phyloP scores from a whole-genome alignment of 2,329 filamentous ascomycete species.

The Penicillium sp. region DNA sequence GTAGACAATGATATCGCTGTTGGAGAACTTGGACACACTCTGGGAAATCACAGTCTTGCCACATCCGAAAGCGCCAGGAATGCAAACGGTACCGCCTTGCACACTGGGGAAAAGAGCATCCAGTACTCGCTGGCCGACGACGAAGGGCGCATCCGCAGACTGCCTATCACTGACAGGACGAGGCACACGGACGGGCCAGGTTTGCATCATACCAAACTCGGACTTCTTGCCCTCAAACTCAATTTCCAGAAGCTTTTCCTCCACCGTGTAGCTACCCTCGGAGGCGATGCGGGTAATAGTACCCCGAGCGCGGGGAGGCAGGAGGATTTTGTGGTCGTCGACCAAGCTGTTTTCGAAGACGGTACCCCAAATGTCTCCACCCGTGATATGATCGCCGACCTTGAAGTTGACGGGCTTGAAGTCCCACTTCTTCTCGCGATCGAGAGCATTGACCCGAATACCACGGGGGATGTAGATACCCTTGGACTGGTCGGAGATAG shows the following conservation, averaged over 20 bases:
- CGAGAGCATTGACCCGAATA: constrained; percentile 78
- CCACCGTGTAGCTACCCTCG: constrained; percentile 90
- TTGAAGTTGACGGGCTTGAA: constrained; percentile 81
- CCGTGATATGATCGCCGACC: constrained; percentile 93
- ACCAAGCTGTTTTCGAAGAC: constrained; percentile 96
- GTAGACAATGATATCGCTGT: constrained; percentile 98
- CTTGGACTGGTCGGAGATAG: constrained; percentile 68
- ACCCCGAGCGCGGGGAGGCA: constrained; percentile 83
- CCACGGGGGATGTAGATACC: constrained; percentile 98
- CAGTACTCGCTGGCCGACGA: constrained; percentile 93
- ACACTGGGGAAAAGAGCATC: constrained; percentile 95
- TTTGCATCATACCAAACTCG: constrained; percentile 96
- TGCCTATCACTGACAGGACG: constrained; percentile 89
- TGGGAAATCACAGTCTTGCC: constrained; percentile 99
- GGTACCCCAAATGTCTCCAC: constrained; percentile 90
- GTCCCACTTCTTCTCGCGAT: constrained; percentile 92
- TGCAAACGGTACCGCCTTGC: constrained; percentile 94
- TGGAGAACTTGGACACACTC: constrained; percentile 98
- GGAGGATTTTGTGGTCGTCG: constrained; percentile 83
- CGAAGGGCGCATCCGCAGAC: constrained; percentile 79
- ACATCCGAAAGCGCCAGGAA: constrained; percentile 96
- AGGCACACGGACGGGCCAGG: constrained; percentile 94
- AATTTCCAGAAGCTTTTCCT: constrained; percentile 87
- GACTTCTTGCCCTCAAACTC: constrained; percentile 97
- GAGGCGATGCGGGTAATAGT: constrained; percentile 85